Base-by-base conservation (phyloP, 2,329 filamentous ascomycete species). In the Aspergillus sp. region DNA sequence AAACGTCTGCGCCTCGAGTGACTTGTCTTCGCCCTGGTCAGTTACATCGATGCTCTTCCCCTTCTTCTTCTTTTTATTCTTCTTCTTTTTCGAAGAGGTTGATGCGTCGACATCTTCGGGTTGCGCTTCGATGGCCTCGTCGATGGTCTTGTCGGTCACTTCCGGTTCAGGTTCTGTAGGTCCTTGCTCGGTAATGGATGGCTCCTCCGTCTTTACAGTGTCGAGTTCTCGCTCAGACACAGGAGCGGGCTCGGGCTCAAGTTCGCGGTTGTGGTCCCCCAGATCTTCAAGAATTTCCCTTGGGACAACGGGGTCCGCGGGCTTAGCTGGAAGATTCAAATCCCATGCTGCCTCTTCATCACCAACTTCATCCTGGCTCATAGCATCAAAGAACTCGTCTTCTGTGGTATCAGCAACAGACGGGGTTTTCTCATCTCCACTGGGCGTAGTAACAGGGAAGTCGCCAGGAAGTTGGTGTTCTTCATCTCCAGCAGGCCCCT, bases 31-130 rank as follows among this genome's bases (percentile, higher is more conserved):
- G 9, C 69, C 67, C 8, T 62, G 52, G 51, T 53, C 53, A 47
- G 54, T 40, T 39, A 59, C n/a, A 31, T 66, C 59, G 33, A 56
- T 45, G 46, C 47, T 63, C 54, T 65, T 64, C 46, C 55, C 63
- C 63, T 64, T 72, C 63, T 73, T 70, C 59, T 72, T 72, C 58
- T 73, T 74, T 58, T 74, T 76, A 58, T 71, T 72, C 59, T 71
- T 75, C 52, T 72, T 70, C 62, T 71, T 70, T 55, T 68, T 68
- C 2, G 64, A 64, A 4, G 58, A 62, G 3, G 56, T 47, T n/a
- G 60, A 56, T 4, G 43, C 14, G 6, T 46, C 54, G 39, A 61
- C 41, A 59, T 65, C 61, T 41, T 61, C 59, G 2, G 55, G 39
- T 9, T 56, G 39, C 21, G 27, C 3, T 24, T 62, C 47, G 17